phyloP scores from a whole-genome alignment of 192 early-diverging fungal species.

The Diversispora eburnea region DNA sequence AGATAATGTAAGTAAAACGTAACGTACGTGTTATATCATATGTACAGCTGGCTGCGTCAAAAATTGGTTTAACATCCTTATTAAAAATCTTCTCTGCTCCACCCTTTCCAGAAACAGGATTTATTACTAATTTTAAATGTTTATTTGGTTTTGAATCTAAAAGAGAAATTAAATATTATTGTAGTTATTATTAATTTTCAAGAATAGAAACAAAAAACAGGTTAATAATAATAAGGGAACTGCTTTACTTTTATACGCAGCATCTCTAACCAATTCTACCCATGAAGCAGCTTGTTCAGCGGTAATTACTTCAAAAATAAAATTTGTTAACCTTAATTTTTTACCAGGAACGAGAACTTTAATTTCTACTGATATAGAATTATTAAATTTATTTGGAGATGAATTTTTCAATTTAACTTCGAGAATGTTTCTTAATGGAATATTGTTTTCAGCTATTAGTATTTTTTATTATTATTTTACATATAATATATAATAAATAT shows the following conservation, averaged over 20 bases:
- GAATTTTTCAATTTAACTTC: too few species aligned
- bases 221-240: neutral
- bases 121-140: constrained; percentile 60
- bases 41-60: constrained; percentile 57
- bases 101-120: constrained; percentile 72
- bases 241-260: constrained; percentile 7
- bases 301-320: neutral
- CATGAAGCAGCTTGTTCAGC: constrained; percentile 3
- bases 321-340: neutral
- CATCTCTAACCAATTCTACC: neutral
- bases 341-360: too few species aligned
- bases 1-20: neutral
- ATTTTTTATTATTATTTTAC: too few species aligned
- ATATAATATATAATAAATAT: too few species aligned
- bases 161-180: too few species aligned
- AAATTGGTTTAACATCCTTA: constrained; percentile 54
- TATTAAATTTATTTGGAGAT: too few species aligned
- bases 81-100: constrained; percentile 56
- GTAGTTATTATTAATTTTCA: too few species aligned
- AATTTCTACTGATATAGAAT: too few species aligned
- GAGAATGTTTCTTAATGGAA: too few species aligned
- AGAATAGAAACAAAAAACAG: too few species aligned
- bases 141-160: constrained; percentile 23
- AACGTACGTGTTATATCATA: too few species aligned
- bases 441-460: too few species aligned